Evolutionary conservation across 2,329 filamentous ascomycete species (phyloP).

Genomic region (Trichoderma afroharzianum): DNA sequence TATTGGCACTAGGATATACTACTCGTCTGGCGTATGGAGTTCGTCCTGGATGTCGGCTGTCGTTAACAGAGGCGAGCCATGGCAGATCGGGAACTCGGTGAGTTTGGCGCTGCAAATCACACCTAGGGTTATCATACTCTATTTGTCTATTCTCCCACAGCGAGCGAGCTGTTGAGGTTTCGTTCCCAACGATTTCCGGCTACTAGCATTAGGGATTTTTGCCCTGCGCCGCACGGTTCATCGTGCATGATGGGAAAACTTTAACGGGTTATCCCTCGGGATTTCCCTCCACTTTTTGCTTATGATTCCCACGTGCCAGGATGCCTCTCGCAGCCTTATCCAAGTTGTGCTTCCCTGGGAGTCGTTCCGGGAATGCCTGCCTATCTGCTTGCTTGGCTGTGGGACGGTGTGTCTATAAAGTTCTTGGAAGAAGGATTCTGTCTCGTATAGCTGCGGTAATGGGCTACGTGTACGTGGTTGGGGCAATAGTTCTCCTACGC

Average conservation of each 20-base stretch:
- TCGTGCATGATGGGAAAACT: slow-evolving; percentile 1
- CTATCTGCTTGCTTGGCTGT: background rate
- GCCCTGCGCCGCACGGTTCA: background rate
- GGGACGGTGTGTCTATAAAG: background rate
- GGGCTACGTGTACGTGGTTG: background rate
- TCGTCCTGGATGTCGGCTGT: too few relatives aligned
- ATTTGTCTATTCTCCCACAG: background rate
- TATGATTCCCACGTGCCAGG: background rate
- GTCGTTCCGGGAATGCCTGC: background rate
- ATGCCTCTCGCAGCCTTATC: background rate
- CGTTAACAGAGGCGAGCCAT: background rate
- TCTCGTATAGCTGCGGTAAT: background rate
- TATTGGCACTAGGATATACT: background rate
- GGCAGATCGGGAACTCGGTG: background rate
- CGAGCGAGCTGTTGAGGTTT: background rate
- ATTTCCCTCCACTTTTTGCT: background rate
- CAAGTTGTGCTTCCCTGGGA: background rate
- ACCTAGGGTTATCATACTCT: background rate
- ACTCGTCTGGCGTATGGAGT: too few relatives aligned
- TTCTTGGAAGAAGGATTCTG: background rate
- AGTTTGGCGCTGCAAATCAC: background rate
- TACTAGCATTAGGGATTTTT: background rate
- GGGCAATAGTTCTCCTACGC: background rate
- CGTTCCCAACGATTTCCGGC: background rate
- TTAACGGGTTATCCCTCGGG: background rate